Evolutionary conservation across 2,329 filamentous ascomycete genomes (phyloP).

Genomic region (Clarireedia hainanense): DNA sequence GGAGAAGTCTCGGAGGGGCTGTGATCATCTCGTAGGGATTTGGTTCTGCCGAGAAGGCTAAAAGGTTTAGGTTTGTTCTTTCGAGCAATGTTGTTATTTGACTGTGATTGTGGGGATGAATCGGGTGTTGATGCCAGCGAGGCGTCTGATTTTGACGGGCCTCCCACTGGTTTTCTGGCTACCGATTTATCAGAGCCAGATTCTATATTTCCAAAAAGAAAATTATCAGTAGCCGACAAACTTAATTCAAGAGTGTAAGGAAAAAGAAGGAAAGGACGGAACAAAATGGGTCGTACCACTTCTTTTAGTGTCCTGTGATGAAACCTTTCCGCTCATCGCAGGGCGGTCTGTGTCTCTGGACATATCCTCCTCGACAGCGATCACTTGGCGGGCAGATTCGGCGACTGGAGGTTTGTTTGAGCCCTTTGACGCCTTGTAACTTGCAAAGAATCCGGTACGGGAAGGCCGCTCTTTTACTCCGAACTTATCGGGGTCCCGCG

Average conservation of each 20-base stretch:
- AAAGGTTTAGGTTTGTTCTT: conserved; percentile 30
- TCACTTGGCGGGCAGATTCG: conserved; percentile 26
- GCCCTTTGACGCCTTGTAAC: conserved; percentile 39
- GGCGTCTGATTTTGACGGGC: conserved; percentile 22
- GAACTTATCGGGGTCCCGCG: conserved; percentile 6
- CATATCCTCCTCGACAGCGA: conserved; percentile 26
- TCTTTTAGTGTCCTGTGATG: conserved; percentile 25
- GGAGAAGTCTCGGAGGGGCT: conserved; percentile 14
- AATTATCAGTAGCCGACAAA: conserved; percentile 3
- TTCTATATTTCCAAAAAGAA: conserved; percentile 16
- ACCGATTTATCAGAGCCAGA: conserved; percentile 18
- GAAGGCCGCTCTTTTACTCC: conserved; percentile 20
- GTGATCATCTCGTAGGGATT: conserved; percentile 36
- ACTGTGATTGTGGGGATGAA: conserved; percentile 10
- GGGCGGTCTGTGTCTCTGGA: conserved; percentile 28
- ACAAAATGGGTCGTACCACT: conserved; percentile 24
- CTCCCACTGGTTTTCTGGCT: conserved; percentile 24
- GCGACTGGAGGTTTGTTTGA: conserved; percentile 33
- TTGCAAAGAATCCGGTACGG: conserved; percentile 36
- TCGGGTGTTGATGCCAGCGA: conserved; percentile 18
- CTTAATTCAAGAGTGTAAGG: conserved; percentile 2
- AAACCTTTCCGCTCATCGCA: conserved; percentile 23
- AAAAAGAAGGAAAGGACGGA: conserved; percentile 12
- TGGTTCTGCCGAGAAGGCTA: conserved; percentile 33
- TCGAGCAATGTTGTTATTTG: conserved; percentile 11